A percentile compares a stretch with the other conserved stretches of the same genome.
These are phyloP conservation scores for Barnettozyma pratensis DNA, from an alignment of 805 yeast genomes.

Conservation along the genomic window DNA sequence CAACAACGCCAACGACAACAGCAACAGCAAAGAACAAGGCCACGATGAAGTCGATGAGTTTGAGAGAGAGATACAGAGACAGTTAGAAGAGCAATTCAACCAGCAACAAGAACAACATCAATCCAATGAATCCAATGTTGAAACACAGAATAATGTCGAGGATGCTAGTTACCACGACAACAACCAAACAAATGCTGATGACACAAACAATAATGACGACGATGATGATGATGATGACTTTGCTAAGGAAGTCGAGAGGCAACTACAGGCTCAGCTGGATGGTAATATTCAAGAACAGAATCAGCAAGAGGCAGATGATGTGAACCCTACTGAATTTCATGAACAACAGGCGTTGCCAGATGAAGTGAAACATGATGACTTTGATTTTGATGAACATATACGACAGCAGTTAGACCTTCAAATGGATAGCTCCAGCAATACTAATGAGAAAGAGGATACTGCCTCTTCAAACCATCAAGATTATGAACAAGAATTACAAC, in stretches of 20 bases:
- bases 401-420: constrained; percentile 7
- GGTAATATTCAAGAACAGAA: not conserved
- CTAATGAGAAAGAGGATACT: not conserved
- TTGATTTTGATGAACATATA: constrained; percentile 6
- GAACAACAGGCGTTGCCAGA: not conserved
- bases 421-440: not conserved
- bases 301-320: not conserved
- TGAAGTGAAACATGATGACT: not conserved
- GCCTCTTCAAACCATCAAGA: not conserved
- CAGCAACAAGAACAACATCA: constrained; percentile 3
- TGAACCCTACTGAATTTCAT: not conserved
- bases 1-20: not conserved
- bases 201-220: constrained; percentile 1
- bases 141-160: constrained; percentile 1
- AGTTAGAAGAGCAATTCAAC: constrained; percentile 19
- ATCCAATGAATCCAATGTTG: not conserved
- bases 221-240: constrained; percentile 22
- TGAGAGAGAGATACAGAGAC: constrained; percentile 22
- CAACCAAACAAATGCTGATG: not conserved
- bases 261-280: constrained; percentile 18
- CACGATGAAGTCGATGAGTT: constrained; percentile 15
- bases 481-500: constrained; percentile 14
- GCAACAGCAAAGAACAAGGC: not conserved
- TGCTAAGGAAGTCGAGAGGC: constrained; percentile 25
- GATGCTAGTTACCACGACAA: constrained; percentile 1